Percentiles rank a stretch among this genome's conserved stretches.
These are phyloP conservation scores for Candida tetrigidarum DNA, from an alignment of 1,139 yeast genomes.

Conservation along the genomic window DNA sequence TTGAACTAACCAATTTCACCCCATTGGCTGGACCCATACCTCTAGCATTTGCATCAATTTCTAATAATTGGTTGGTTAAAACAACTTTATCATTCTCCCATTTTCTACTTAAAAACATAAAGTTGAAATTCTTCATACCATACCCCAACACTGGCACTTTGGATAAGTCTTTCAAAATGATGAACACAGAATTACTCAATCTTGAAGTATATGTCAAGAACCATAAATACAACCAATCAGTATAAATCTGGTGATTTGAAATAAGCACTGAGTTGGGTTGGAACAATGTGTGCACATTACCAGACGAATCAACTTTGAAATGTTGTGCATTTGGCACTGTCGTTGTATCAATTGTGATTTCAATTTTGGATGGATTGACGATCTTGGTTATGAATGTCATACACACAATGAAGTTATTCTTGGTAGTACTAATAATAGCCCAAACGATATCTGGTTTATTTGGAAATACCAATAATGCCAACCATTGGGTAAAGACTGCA, in stretches of 20 bases:
- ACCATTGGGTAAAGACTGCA: conserved; percentile 45
- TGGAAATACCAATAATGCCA: conserved; percentile 33
- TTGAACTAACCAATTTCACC: conserved; percentile 35
- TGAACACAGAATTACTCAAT: conserved; percentile 67
- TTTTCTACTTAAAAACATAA: conserved; percentile 80
- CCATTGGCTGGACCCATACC: conserved; percentile 59
- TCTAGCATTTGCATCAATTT: conserved; percentile 57
- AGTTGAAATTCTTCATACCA: conserved; percentile 83
- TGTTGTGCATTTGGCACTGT: conserved; percentile 23
- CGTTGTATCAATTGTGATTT: conserved; percentile 43
- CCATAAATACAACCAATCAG: conserved; percentile 97
- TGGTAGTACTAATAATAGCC: conserved; percentile 49
- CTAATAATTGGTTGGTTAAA: conserved; percentile 58
- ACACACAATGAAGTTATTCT: conserved; percentile 52
- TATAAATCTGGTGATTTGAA: conserved; percentile 90
- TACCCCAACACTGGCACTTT: conserved; percentile 79
- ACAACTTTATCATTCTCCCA: conserved; percentile 77
- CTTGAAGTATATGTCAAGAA: conserved; percentile 75
- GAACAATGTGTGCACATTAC: conserved; percentile 35
- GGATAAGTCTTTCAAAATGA: conserved; percentile 78
- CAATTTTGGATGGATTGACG: conserved; percentile 44
- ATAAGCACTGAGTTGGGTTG: conserved; percentile 63
- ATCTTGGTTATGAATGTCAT: conserved; percentile 47
- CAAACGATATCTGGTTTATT: conserved; percentile 31
- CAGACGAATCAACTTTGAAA: conserved; percentile 24